Percentiles rank a stretch among this genome's conserved stretches.
phyloP scores from a whole-genome alignment of 768 basidiomycete species.

The Russula virescens region DNA sequence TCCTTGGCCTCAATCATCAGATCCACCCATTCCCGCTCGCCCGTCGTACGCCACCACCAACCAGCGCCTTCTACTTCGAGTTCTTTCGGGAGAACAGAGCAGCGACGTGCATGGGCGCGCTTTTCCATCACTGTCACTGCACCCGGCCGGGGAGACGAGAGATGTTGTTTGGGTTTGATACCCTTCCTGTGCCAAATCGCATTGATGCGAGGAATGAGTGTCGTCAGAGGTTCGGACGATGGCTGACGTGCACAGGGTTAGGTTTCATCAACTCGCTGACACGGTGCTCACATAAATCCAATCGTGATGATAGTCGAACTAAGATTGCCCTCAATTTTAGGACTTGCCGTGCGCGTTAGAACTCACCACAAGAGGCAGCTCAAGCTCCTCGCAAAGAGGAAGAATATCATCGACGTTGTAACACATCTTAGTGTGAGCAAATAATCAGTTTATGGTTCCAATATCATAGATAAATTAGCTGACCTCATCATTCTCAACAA shows the following conservation, averaged over 20 bases:
- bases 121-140: constrained; percentile 79
- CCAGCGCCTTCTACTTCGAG: constrained; percentile 41
- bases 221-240: constrained; percentile 43
- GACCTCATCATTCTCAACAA: constrained; percentile 94
- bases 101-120: constrained; percentile 83
- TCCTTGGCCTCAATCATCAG: constrained; percentile 93
- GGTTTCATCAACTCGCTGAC: constrained; percentile 34
- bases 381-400: constrained; percentile 78
- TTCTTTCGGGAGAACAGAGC: constrained; percentile 60
- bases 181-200: constrained; percentile 69
- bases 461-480: constrained; percentile 14
- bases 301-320: constrained; percentile 78
- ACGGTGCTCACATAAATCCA: constrained; percentile 45
- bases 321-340: neutral
- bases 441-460: neutral
- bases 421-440: constrained; percentile 54
- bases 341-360: constrained; percentile 54
- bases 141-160: constrained; percentile 84
- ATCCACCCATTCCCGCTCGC: constrained; percentile 39
- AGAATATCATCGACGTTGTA: constrained; percentile 87
- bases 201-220: constrained; percentile 70
- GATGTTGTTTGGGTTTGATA: constrained; percentile 87
- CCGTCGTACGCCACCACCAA: constrained; percentile 18
- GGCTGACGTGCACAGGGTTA: constrained; percentile 23
- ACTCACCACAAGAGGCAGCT: constrained; percentile 42